These are phyloP conservation scores for Glycine soja DNA, from an alignment of 306 rosid genomes.

Conservation along the genomic window DNA sequence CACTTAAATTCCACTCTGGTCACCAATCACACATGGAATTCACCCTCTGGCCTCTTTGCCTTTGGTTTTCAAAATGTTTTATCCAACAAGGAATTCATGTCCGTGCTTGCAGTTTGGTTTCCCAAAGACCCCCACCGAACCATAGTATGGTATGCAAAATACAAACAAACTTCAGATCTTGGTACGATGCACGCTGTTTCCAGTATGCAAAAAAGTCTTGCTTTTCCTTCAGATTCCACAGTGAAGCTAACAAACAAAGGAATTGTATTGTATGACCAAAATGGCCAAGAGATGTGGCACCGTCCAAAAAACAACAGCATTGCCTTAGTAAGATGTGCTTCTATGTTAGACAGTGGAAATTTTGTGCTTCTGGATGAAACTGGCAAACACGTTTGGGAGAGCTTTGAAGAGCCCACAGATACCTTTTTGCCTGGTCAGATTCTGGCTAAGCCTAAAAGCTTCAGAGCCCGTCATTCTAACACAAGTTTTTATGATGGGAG, in stretches of 20 bases:
- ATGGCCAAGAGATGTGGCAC: neutral
- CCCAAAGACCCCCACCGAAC: neutral
- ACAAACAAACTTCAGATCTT: neutral
- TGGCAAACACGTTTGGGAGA: conserved; percentile 13
- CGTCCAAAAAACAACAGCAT: neutral
- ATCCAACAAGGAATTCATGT: neutral
- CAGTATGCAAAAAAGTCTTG: too few relatives aligned
- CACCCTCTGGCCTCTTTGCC: neutral
- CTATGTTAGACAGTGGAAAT: conserved; percentile 14
- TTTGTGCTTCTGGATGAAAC: neutral
- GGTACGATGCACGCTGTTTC: too few relatives aligned
- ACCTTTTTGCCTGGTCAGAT: conserved; percentile 50
- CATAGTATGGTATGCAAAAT: conserved; percentile 50
- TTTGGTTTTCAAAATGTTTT: neutral
- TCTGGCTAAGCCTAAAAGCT: conserved; percentile 1
- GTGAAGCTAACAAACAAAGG: conserved; percentile 34
- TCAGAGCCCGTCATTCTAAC: conserved; percentile 31
- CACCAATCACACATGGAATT: neutral
- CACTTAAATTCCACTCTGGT: neutral
- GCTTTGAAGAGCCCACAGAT: conserved; percentile 32
- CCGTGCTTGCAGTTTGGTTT: conserved; percentile 15
- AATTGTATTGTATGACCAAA: conserved; percentile 4
- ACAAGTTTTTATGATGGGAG: conserved; percentile 40
- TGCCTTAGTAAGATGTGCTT: neutral
- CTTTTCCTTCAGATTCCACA: conserved; percentile 24